These are phyloP conservation scores for Furcasterigmium sp. DNA, from an alignment of 2,329 filamentous ascomycete genomes.

Conservation along the genomic window DNA sequence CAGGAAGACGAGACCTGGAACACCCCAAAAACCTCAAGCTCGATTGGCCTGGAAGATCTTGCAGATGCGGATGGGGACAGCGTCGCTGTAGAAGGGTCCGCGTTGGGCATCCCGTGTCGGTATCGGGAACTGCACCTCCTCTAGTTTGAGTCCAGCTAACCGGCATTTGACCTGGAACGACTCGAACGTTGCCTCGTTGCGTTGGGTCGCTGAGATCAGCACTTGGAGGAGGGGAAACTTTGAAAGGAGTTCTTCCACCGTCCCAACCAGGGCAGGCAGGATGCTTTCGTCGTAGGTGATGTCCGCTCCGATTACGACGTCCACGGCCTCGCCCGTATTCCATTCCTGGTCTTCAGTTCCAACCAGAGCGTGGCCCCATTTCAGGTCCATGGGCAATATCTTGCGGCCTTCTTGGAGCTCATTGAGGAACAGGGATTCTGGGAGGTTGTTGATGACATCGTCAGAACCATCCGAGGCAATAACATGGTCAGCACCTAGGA, in stretches of 20 bases:
- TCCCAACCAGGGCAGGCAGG: constrained; percentile 59
- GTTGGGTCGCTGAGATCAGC: constrained; percentile 64
- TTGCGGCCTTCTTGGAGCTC: constrained; percentile 40
- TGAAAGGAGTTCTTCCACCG: constrained; percentile 56
- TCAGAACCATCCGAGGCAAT: constrained; percentile 71
- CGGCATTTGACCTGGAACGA: constrained; percentile 57
- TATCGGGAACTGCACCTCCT: constrained; percentile 36
- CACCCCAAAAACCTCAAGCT: too few species aligned
- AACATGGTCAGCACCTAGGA: constrained; percentile 53
- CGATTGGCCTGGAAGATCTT: not conserved
- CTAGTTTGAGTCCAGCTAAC: constrained; percentile 36
- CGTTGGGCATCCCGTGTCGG: constrained; percentile 35
- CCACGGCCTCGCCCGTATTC: constrained; percentile 41
- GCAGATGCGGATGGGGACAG: constrained; percentile 55
- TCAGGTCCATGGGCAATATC: constrained; percentile 49
- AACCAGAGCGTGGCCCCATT: constrained; percentile 58
- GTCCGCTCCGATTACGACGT: constrained; percentile 70
- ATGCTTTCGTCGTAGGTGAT: constrained; percentile 68
- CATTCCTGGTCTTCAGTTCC: constrained; percentile 51
- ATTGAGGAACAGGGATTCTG: constrained; percentile 66
- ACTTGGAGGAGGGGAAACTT: constrained; percentile 52
- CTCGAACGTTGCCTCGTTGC: constrained; percentile 65
- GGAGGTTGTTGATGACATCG: constrained; percentile 62
- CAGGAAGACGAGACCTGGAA: too few species aligned
- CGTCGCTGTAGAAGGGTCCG: constrained; percentile 60